Base-by-base conservation (phyloP, 805 yeast genomes). In the Candida adriatica region DNA sequence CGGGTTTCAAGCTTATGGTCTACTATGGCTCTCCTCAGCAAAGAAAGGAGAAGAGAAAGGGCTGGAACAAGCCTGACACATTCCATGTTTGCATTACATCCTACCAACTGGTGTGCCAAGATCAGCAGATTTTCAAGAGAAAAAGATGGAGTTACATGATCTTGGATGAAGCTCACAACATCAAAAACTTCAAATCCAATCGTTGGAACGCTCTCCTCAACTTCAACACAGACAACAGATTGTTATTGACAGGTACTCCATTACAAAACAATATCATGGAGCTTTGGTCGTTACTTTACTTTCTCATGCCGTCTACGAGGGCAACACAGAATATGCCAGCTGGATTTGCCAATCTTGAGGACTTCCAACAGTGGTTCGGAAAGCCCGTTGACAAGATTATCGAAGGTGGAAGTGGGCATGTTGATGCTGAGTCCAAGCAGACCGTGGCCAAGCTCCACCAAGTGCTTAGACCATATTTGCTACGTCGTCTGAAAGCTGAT, bases 361-460 rank as follows among this genome's bases (percentile, higher is more conserved):
- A 92, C 49, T 92, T 92, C 56, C 98, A 92, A 49, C 94, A 84
- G 43, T 92, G 98, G 99, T 92, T 92, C 58, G 95, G 96, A n/a
- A 74, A 79, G 39, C 98, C 99, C 0, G 96, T 92, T 4, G 97
- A 92, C 54, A 82, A 75, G 44, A 75, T 92, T 38, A 77, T 92
- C 33, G 96, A 92, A 55, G 80, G 75, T 36, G 84, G 80, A 18
- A 59, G 57, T 5, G 53, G 58, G 8, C 63, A 58, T 10, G 72
- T 79, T 45, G 84, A 79, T 49, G 69, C 63, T 13, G 97, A 92
- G 48, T 86, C 97, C 0, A 73, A 73, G 39, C 74, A 76, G 39
- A 88, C 96, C 0, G 95, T 92, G 18, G 65, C 83, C 9, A 82
- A 94, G 50, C 66, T 92, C 33, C 99, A 92, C 58, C 94, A 86